phyloP scores from a whole-genome alignment of 441 rosid species.

The Codiaeum variegatum region DNA sequence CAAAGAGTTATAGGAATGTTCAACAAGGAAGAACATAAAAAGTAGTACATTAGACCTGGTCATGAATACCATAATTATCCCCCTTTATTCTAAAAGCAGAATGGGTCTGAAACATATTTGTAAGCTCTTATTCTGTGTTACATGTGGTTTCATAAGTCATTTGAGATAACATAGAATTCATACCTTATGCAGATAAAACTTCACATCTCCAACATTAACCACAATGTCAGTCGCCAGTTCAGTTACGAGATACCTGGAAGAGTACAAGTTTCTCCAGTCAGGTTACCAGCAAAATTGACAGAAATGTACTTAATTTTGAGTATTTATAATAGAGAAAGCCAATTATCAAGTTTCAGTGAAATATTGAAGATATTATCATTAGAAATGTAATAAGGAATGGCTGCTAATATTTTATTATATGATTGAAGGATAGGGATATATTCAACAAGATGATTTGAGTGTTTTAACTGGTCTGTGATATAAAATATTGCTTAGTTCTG shows the following conservation, averaged over 20 bases:
- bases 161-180: slow-evolving; percentile 9
- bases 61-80: background rate
- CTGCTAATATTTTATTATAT: background rate
- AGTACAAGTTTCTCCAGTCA: slow-evolving; percentile 15
- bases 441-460: background rate
- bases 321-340: background rate
- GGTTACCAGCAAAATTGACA: background rate
- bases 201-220: slow-evolving; percentile 60
- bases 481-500: background rate
- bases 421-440: background rate
- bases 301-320: slow-evolving; percentile 1
- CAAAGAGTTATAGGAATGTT: background rate
- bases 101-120: background rate
- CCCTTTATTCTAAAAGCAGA: background rate
- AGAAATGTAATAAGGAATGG: background rate
- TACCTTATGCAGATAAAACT: slow-evolving; percentile 91
- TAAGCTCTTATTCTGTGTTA: background rate
- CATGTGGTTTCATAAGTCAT: background rate
- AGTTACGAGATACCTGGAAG: slow-evolving; percentile 58
- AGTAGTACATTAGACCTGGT: background rate
- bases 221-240: slow-evolving; percentile 74
- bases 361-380: background rate
- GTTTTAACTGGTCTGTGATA: background rate
- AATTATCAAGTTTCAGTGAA: background rate
- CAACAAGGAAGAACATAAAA: background rate